phyloP scores from a whole-genome alignment of 139 green algal species.

The Chlorella sp. region DNA sequence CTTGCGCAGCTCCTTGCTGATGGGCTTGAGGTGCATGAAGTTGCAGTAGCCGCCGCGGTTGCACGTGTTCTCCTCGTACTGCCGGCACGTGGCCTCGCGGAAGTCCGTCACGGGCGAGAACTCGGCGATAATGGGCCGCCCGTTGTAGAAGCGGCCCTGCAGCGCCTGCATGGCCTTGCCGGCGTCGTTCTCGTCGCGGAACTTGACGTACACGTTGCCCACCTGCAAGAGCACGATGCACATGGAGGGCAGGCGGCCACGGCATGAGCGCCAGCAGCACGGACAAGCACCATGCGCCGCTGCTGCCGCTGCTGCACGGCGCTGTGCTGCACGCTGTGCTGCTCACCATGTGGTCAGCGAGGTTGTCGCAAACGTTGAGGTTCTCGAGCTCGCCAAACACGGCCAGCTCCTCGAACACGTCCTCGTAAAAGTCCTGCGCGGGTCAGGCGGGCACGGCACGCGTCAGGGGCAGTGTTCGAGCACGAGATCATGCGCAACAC shows the following conservation, averaged over 20 bases:
- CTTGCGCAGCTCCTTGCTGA: slow-evolving; percentile 73
- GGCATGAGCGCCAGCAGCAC: too few species aligned
- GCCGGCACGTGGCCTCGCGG: slow-evolving; percentile 86
- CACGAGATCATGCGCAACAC: too few species aligned
- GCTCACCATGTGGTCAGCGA: slow-evolving; percentile 97
- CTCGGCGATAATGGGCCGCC: slow-evolving; percentile 84
- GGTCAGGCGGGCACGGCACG: too few species aligned
- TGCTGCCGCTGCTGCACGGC: too few species aligned
- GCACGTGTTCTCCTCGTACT: slow-evolving; percentile 98
- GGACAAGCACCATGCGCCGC: too few species aligned
- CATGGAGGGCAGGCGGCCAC: too few species aligned
- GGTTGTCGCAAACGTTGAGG: slow-evolving; percentile 97
- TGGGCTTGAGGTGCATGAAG: slow-evolving; percentile 98
- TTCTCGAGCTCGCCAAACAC: slow-evolving; percentile 91
- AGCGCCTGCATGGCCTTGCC: slow-evolving; percentile 58
- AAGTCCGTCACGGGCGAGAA: slow-evolving; percentile 99
- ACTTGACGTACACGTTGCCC: slow-evolving; percentile 94
- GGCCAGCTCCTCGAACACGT: slow-evolving; percentile 95
- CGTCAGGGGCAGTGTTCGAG: too few species aligned
- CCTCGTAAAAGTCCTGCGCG: slow-evolving; percentile 95
- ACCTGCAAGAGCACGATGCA: too few species aligned
- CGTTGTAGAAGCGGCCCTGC: slow-evolving; percentile 80
- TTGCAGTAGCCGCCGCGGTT: slow-evolving; percentile 97
- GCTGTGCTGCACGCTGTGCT: too few species aligned
- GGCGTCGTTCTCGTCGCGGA: slow-evolving; percentile 81